Evolutionary conservation across 75 land plant species (phyloP).

Genomic region (Cupressus sempervirens): DNA sequence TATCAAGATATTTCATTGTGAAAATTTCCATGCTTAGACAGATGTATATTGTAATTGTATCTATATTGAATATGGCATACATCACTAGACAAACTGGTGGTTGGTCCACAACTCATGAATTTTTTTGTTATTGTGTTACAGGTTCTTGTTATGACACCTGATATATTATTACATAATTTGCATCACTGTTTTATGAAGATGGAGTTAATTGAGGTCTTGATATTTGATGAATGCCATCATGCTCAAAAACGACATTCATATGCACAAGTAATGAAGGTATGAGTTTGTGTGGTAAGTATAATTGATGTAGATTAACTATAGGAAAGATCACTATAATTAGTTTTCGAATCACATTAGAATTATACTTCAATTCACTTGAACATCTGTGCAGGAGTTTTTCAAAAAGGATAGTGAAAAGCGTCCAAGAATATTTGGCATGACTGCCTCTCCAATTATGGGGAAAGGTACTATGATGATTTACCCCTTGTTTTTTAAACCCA

Average conservation of each 20-base stretch:
- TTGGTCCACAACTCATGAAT: not conserved
- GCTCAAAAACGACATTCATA: conserved; percentile 85
- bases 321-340: not conserved
- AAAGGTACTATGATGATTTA: conserved; percentile 51
- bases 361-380: not conserved
- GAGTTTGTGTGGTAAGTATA: not conserved
- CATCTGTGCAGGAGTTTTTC: conserved; percentile 54
- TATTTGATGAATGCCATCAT: conserved; percentile 99
- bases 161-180: conserved; percentile 58
- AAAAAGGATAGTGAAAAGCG: conserved; percentile 18
- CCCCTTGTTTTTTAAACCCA: not conserved
- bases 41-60: not conserved
- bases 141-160: conserved; percentile 97
- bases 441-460: conserved; percentile 86
- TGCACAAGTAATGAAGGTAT: conserved; percentile 91
- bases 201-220: conserved; percentile 69
- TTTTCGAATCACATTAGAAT: not conserved
- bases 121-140: conserved; percentile 22
- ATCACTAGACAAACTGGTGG: not conserved
- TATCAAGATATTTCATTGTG: not conserved
- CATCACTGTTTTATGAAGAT: conserved; percentile 73
- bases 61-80: not conserved
- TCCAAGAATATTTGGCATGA: conserved; percentile 98
- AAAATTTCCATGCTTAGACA: not conserved
- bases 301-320: not conserved